Evolutionary conservation across 805 yeast genomes (phyloP), one percentile per base, ranked within the genome.

Genomic region (Candida palmyrensis): DNA sequence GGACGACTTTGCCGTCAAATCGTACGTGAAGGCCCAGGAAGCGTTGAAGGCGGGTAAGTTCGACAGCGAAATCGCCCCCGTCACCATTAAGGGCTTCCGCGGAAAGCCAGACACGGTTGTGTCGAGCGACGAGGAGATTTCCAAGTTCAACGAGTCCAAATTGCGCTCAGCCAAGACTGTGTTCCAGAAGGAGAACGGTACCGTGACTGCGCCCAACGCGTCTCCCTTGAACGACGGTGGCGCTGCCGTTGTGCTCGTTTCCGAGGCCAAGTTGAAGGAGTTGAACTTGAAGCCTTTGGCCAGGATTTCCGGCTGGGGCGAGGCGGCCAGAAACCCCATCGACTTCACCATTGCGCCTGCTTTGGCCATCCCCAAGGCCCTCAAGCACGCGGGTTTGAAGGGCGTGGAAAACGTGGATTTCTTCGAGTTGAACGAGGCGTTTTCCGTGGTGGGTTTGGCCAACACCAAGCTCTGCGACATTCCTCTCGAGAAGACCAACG

Each of bases 151-250:
- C 66, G 88, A 84, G 61, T 70, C 71, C 26, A 87, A 76, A 59
- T 68, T 92, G 48, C 77, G 73, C 56, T 33, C 81, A 38, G 96
- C 97, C 19, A 83, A 97, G 70, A 79, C 98, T 34, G 97, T 87
- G 24, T 92, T 92, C 80, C 83, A 85, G 66, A 79, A 76, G 64
- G 96, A 88, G 54, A 79, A 82, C 48, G 98, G 97, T 57, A 85
- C 97, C 25, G 90, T 92, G 41, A 90, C 98, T 25, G 97, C 96
- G 17, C 94, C 97, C 49, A 94, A 92, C 59, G 95, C 97, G 18
- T 87, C 97, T 18, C 87, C 94, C 53, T 72, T 92, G 52, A 92
- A 90, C 62, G 99, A 92, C 62, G 99, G 99, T 65, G 97, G 87
- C 58, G 96, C 97, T 36, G 97, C 97, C 31, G 77, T 92, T 24